Base-by-base conservation (phyloP, 768 basidiomycete genomes). In the Galerina marginata region DNA sequence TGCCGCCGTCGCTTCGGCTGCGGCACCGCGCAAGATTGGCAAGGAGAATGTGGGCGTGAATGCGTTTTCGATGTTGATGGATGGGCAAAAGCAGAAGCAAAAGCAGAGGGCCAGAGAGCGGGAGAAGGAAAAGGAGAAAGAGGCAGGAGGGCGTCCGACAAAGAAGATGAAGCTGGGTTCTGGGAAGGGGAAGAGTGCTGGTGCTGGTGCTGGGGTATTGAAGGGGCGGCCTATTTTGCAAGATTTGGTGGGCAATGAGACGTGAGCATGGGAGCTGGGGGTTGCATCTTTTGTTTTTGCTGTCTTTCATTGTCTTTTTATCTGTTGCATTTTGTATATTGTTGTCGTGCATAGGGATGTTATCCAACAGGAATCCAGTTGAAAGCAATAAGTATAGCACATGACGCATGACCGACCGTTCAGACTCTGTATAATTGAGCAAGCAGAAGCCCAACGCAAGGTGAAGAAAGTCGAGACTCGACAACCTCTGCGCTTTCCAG, bases 181-280 rank as follows among this genome's bases (percentile, higher is more conserved):
- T 43, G 57, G 42, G 52, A 74, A 65, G 61, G 57, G 45, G 52
- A 74, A 65, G 61, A 66, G 51, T n/a, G 64, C 63, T 26, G 56
- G 66, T 39, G 60, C 48, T 6, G 60, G 57, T 33, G 64, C 69
- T 20, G 74, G 78, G 53, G 71, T 90, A 23, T 67, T 89, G 62
- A 83, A 74, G 51, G 82, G 85, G 1, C 76, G 88, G 23, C 85
- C 85, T 33, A 80, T 91, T 55, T 74, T 91, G 69, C 78, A 77
- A 68, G 89, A 91, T 64, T 72, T 90, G 52, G 71, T 87, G 10
- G 85, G 85, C 57, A 82, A 77, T 36, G 69, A 70, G 50, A 23
- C 46, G 15, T 65, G 25, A 47, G 4, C 9, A 11, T 44, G 14
- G 9, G 49, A 20, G 1, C 4, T 5, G 33, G 16, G 25, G 14